Evolutionary conservation across 495 filamentous ascomycete species (phyloP), one percentile per base, ranked within the genome.

Genomic region (Tetracladium setigerum): DNA sequence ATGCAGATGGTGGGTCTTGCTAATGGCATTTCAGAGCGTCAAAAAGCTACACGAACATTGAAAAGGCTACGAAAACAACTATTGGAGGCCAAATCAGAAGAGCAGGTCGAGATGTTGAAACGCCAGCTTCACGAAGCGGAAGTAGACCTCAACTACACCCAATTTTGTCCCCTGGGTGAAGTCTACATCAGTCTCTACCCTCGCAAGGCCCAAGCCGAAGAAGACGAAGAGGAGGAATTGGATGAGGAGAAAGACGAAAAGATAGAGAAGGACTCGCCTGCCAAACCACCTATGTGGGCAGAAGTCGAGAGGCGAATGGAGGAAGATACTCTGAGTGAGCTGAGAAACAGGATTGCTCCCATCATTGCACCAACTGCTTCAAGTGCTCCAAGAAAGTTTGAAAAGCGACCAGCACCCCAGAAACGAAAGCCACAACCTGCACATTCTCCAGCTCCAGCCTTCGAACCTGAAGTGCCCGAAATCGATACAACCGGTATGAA

Each of bases 61-160:
- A 87, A 84, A 48, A 72, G 76, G 43, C 67, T 90, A 13, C 61
- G 72, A 45, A 79, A 78, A 53, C 66, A 67, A 47, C 66, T 89
- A 5, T 58, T 56, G 30, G 66, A 62, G 19, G 52, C 73, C 14
- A 61, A 62, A 22, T 64, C 78, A 15, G 60, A 68, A 5, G 64
- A 75, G 22, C 72, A 77, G 49, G 64, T 69, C 8, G 64, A 74
- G 16, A 63, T 62, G 10, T 58, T 85, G 32, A 63, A 77, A 37
- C 53, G 62, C 22, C 71, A 81, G 44, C 70, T 95, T 30, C 83
- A 89, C 52, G 65, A 66, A 12, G 82, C 84, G 5, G 76, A 84
- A 48, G 78, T 96, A 13, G 89, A 95, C 57, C 64, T 91, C 46
- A 87, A 90, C 58, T 98, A 98, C 58, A 80, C 87, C 1, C 75